A percentile compares a stretch with the other conserved stretches of the same genome.
These are phyloP conservation scores for Cytospora schulzeri DNA, from an alignment of 2,329 filamentous ascomycete genomes.

Conservation along the genomic window DNA sequence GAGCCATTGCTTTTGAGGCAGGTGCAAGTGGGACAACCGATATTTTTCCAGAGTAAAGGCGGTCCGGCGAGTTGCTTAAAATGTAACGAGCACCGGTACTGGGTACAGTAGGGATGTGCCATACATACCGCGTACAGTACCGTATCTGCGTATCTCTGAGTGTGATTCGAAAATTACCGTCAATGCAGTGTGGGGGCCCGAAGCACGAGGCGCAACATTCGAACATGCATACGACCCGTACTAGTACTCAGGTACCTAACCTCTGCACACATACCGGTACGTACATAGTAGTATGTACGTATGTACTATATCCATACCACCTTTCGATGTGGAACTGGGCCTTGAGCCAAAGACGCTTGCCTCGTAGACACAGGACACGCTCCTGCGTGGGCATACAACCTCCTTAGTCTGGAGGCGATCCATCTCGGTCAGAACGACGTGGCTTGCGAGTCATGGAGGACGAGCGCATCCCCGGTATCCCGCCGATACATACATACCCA, in stretches of 20 bases:
- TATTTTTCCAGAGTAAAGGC: conserved; percentile 6
- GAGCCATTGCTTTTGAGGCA: conserved; percentile 12
- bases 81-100: not conserved
- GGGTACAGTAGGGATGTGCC: not conserved
- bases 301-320: too few species aligned
- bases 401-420: not conserved
- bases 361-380: not conserved
- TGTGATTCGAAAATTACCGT: conserved; percentile 18
- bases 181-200: conserved; percentile 21
- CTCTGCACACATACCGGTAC: not conserved
- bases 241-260: conserved; percentile 1
- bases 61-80: not conserved
- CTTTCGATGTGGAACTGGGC: conserved; percentile 4
- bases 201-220: conserved; percentile 18
- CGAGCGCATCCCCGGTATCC: conserved; percentile 12
- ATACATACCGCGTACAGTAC: conserved; percentile 1
- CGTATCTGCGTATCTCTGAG: not conserved
- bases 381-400: conserved; percentile 2
- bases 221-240: conserved; percentile 8
- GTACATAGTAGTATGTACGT: conserved; percentile 2
- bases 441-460: conserved; percentile 16
- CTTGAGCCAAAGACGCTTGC: conserved; percentile 5
- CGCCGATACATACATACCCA: conserved; percentile 5
- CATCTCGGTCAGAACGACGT: conserved; percentile 19
- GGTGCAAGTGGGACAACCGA: conserved; percentile 13